Base-by-base conservation (phyloP, 345 rosid species). In the Raphanus raphanistrum region DNA sequence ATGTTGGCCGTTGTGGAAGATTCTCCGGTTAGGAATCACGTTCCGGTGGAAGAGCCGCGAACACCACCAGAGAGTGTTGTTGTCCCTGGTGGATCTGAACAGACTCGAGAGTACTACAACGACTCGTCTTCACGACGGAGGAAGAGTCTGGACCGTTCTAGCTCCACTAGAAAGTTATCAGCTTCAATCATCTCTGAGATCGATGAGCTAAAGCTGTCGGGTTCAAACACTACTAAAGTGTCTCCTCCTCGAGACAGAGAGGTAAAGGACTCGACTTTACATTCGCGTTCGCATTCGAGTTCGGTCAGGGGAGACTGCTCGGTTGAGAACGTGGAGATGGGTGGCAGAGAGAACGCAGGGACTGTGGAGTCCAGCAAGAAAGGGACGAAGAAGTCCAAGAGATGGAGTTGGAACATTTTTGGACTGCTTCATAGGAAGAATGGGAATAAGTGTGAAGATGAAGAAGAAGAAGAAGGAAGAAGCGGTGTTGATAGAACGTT, bases 341-440 rank as follows among this genome's bases (percentile, higher is more conserved):
- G 88, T 31, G 82, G 86, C 5, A 69, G 88, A 63, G 97, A 89
- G 65, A 83, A 75, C 61, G 90, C 69, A 0, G 77, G 78, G 60
- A 74, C 17, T 3, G 58, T 63, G 9, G 78, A 79, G 9, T 86
- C 92, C 0, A 79, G 81, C 57, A 85, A 84, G 79, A 89, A 88
- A 48, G 94, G 76, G 72, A 35, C 64, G 1, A 92, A 85, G 92
- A 95, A 95, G 81, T 82, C 93, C 0, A 61, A 86, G 73, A 75
- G 90, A 72, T 96, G 99, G 99, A 83, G 91, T 43, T 91, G 96
- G 94, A 96, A 85, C 79, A 88, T 96, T 72, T 96, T 90, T 92
- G 92, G 90, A 7, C 74, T 93, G 15, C 91, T 96, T 62, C 83
- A 96, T 68, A 72, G 92, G 80, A 76, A 89, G 72, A 89, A 82